Evolutionary conservation across 1,284 basidiomycete species (phyloP), one percentile per base, ranked within the genome.

Genomic region (Porogramme epimiltina): DNA sequence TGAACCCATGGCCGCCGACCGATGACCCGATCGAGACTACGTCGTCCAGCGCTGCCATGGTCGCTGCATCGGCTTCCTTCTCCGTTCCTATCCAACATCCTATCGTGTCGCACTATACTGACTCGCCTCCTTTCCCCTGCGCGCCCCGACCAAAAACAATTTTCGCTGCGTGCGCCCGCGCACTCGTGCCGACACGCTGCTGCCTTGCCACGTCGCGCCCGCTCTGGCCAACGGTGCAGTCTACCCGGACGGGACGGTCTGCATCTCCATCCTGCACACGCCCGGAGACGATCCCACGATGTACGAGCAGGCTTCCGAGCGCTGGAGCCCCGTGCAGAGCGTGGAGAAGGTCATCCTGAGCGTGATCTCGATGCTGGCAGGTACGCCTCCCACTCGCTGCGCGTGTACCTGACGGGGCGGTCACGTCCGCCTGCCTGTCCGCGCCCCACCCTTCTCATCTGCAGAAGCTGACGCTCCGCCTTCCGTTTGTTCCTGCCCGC

Each of bases 311-410:
- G 95, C 96, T 0, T 94, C 91, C 23, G 97, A 99, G 70, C 84
- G 97, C 38, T 99, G 97, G 97, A 95, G 92, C 54, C 97, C 97
- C 16, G 95, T 99, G 0, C 94, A 97, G 73, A 92, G 89, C 65
- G 93, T 99, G 39, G 93, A 99, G 74, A 98, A 97, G 70, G 97
- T 99, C 55, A 81, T 95, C 49, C 77, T 99, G 5, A 95, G 92
- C 61, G 96, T 99, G 19, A 87, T 99, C 60, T 96, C 93, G 49
- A 98, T 99, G 96, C 83, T 99, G n/a, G 95, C 97, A 59, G 90
- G 91, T 91, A 60, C 57, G 80, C 65, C 22, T 50, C 25, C 46
- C 43, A 51, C 33, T 42, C 22, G 45, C 28, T 13, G 6, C 28
- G 28, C 28, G 28, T 13, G 28, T 31, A 13, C 28, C 28, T 31